Evolutionary conservation across 139 green algal species (phyloP).

Genomic region (Chlamydomonas sp.): DNA sequence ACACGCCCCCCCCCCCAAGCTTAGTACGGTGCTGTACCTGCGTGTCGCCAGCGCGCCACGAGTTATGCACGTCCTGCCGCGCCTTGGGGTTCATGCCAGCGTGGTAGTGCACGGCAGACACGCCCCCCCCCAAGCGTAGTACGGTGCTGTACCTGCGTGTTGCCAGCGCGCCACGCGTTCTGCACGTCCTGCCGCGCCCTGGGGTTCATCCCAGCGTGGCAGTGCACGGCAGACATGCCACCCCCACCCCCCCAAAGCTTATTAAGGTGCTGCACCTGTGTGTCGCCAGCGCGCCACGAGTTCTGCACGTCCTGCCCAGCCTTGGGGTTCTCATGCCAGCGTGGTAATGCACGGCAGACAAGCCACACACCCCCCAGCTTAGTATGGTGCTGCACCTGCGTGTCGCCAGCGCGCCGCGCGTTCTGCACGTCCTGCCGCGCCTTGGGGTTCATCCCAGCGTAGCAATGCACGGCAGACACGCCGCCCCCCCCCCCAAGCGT

Average conservation of each 20-base stretch:
- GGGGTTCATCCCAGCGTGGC: too few relatives aligned
- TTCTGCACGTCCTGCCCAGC: slow-evolving; percentile 62
- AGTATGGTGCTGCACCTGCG: too few relatives aligned
- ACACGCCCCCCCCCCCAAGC: background rate
- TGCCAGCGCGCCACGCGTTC: background rate
- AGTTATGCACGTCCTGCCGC: slow-evolving; percentile 62
- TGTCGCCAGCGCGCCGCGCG: slow-evolving; percentile 4
- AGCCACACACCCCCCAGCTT: too few relatives aligned
- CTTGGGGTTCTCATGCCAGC: too few relatives aligned
- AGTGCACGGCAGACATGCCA: too few relatives aligned
- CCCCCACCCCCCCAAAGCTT: too few relatives aligned
- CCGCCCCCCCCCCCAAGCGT: background rate
- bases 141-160: background rate
- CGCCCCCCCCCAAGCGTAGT: slow-evolving; percentile 19
- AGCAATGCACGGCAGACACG: background rate
- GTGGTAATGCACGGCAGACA: too few relatives aligned
- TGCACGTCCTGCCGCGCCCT: too few relatives aligned
- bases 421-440: background rate
- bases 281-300: slow-evolving; percentile 57
- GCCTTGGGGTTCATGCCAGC: slow-evolving; percentile 74
- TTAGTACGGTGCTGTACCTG: background rate
- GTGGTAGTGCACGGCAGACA: slow-evolving; percentile 71
- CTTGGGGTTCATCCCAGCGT: background rate
- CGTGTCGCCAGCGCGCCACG: slow-evolving; percentile 49
- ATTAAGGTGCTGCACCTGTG: too few relatives aligned